Evolutionary conservation across 1,139 yeast species (phyloP).

Genomic region (Pneumocystis murina): DNA sequence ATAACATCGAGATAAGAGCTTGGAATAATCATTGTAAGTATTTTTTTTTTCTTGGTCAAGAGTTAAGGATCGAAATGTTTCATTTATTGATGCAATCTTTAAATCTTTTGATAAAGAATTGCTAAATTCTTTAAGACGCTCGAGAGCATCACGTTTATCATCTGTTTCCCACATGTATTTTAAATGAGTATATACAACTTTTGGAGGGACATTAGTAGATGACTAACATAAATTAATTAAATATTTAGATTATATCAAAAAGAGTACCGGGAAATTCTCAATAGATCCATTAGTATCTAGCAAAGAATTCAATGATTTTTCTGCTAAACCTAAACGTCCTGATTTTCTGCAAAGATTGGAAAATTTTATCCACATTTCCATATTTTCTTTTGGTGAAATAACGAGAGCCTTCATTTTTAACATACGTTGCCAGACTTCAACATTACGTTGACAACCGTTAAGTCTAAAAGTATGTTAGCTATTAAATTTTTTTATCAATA

Average conservation of each 20-base stretch:
- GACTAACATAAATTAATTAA: constrained; percentile 2
- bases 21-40: constrained; percentile 37
- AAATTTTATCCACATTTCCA: constrained; percentile 97
- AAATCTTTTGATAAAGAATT: constrained; percentile 79
- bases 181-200: constrained; percentile 89
- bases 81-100: constrained; percentile 41
- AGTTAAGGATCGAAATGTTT: constrained; percentile 2
- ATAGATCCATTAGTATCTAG: constrained; percentile 33
- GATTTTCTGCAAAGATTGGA: constrained; percentile 92
- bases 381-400: constrained; percentile 86
- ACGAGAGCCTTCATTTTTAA: constrained; percentile 85
- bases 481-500: neutral
- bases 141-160: constrained; percentile 69
- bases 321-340: constrained; percentile 82
- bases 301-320: constrained; percentile 68
- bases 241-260: neutral
- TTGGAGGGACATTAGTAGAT: constrained; percentile 53
- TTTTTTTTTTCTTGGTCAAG: neutral
- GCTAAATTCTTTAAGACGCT: constrained; percentile 77
- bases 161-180: constrained; percentile 97
- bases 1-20: constrained; percentile 79
- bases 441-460: constrained; percentile 88
- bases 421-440: constrained; percentile 96
- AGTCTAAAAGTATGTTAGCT: constrained; percentile 21
- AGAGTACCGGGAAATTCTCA: constrained; percentile 14